A percentile compares a stretch with the other conserved stretches of the same genome.
Conservation (phyloP, 2,329 filamentous ascomycete genomes). For the Plenodomus tracheiphilus region DNA sequence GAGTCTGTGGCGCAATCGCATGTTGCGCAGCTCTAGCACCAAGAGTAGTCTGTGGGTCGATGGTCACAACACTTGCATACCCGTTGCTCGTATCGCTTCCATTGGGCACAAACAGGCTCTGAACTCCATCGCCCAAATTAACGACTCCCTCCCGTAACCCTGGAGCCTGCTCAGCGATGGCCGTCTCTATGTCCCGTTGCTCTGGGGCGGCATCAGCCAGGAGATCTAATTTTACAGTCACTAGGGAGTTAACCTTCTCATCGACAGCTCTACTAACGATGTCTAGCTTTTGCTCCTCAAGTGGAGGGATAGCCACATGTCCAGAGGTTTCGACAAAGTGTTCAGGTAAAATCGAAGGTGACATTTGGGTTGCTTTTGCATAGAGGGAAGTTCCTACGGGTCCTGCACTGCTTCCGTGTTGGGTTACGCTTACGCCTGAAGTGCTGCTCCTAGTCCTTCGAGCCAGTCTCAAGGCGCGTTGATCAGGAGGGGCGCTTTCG, state of each 20-base stretch:
- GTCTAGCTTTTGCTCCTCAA: neutral
- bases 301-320: neutral
- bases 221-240: neutral
- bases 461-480: neutral
- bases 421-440: neutral
- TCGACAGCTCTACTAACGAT: neutral
- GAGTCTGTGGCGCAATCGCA: neutral
- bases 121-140: neutral
- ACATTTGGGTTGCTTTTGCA: neutral
- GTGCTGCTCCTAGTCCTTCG: neutral
- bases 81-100: neutral
- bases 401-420: neutral
- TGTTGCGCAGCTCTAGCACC: neutral
- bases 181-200: neutral
- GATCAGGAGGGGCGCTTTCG: neutral
- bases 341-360: neutral
- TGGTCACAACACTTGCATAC: neutral
- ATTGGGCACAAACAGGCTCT: neutral
- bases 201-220: neutral
- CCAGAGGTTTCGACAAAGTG: neutral
- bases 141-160: neutral
- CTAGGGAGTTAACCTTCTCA: neutral
- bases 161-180: neutral
- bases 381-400: neutral
- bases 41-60: neutral